Evolutionary conservation across 2,329 filamentous ascomycete species (phyloP).

Genomic region (Coleophoma cylindrospora): DNA sequence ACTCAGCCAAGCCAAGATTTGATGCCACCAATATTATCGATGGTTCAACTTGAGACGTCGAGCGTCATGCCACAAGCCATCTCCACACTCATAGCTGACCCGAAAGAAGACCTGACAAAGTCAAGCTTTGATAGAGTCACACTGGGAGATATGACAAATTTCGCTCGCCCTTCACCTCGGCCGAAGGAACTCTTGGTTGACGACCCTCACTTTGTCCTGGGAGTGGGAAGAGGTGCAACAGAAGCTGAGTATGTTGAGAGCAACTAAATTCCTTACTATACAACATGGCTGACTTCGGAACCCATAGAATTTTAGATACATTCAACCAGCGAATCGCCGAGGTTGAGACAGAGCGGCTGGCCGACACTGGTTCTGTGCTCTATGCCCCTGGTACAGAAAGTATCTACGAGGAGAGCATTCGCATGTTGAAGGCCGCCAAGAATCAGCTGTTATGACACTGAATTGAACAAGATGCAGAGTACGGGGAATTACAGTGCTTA

Average conservation of each 20-base stretch:
- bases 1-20: too few species aligned
- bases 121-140: too few species aligned
- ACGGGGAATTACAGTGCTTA: neutral
- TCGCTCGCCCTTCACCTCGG: too few species aligned
- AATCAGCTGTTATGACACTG: conserved; percentile 9
- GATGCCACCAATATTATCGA: too few species aligned
- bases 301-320: conserved; percentile 12
- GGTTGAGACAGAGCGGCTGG: conserved; percentile 10
- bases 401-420: conserved; percentile 9
- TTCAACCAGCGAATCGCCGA: conserved; percentile 13
- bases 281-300: neutral
- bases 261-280: neutral
- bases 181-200: conserved; percentile 1
- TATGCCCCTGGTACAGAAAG: neutral
- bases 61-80: too few species aligned
- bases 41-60: too few species aligned
- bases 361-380: neutral
- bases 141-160: too few species aligned
- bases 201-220: conserved; percentile 18
- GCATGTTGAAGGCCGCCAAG: conserved; percentile 8
- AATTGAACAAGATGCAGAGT: neutral
- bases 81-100: too few species aligned
- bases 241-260: conserved; percentile 11
- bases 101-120: too few species aligned
- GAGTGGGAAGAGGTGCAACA: conserved; percentile 9